Evolutionary conservation across 495 filamentous ascomycete genomes (phyloP), one percentile per base, ranked within the genome.

Genomic region (Gamarada debralockiae): DNA sequence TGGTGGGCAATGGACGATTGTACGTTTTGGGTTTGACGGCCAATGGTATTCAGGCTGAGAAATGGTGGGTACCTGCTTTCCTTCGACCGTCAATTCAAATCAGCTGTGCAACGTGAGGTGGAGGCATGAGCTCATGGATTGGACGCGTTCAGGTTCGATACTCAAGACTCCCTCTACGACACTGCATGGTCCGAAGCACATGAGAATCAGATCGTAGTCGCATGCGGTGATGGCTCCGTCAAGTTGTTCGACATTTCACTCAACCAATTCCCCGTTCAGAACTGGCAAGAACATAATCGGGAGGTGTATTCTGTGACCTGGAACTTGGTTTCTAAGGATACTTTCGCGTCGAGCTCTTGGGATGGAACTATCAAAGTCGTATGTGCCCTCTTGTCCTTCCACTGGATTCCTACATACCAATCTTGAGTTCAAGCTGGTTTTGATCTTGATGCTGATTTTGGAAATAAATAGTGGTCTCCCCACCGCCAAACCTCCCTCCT

Each of bases 121-220:
- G 27, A 10, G 27, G 27, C 27, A 29, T 5, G 4, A 29, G 14
- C 17, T 39, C 5, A 39, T 39, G 48, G 47, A 20, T 52, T 6
- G 48, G 47, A 18, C 50, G 21, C 22, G 33, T 20, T 6, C 56
- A 91, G 86, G 65, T 98, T 87, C 71, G 92, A 96, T 61, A 98
- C 93, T 29, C 93, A 97, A 75, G 95, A 97, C 67, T 86, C 90
- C 36, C 86, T 96, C 60, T 98, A 91, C 70, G 93, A 98, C 69
- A 76, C 89, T 34, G 76, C 89, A 55, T 97, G 92, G 90, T 95
- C 90, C 51, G 93, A 98, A 70, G 76, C 86, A 48, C 87, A 98
- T 76, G 90, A 96, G 74, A 89, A 93, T 67, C 93, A 98, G 71
- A 75, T 96, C 55, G 80, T 91, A 14, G 82, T 86, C 2, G 95